Conservation (phyloP, 768 basidiomycete species). For the Kwoniella heveanensis region DNA sequence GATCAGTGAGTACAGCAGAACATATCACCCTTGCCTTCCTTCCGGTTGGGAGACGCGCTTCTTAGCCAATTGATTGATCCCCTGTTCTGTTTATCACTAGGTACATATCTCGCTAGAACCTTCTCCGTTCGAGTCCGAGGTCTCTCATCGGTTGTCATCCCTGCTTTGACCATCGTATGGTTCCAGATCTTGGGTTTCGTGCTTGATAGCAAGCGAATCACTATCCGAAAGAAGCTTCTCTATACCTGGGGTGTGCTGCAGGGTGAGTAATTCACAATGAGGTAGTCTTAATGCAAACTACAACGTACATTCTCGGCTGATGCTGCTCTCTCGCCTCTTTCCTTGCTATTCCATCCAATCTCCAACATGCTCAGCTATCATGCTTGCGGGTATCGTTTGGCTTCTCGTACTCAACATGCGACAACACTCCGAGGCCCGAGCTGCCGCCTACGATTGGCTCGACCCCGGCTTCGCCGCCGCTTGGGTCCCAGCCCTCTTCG, state of each 20-base stretch:
- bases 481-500: slow-evolving; percentile 10
- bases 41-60: too few relatives aligned
- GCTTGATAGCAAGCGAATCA: slow-evolving; percentile 18
- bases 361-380: neutral
- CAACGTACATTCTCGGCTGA: too few relatives aligned
- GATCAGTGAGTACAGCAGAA: slow-evolving; percentile 8
- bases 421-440: slow-evolving; percentile 4
- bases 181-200: slow-evolving; percentile 19
- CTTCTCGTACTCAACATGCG: slow-evolving; percentile 11
- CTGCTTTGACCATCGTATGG: slow-evolving; percentile 21
- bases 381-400: slow-evolving; percentile 18
- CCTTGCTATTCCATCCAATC: neutral
- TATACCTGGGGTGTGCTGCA: slow-evolving; percentile 20
- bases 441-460: slow-evolving; percentile 16
- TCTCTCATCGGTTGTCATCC: slow-evolving; percentile 19
- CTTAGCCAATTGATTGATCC: too few relatives aligned
- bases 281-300: too few relatives aligned
- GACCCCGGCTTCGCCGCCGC: slow-evolving; percentile 19
- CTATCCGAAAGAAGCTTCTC: slow-evolving; percentile 21
- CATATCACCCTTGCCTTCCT: neutral
- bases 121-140: slow-evolving; percentile 27
- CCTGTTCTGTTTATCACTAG: too few relatives aligned
- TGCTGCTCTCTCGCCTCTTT: too few relatives aligned
- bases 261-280: too few relatives aligned
- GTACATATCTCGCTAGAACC: slow-evolving; percentile 9